Evolutionary conservation across 148 eudicot genomes (phyloP).

Genomic region (Gaultheria prostrata): DNA sequence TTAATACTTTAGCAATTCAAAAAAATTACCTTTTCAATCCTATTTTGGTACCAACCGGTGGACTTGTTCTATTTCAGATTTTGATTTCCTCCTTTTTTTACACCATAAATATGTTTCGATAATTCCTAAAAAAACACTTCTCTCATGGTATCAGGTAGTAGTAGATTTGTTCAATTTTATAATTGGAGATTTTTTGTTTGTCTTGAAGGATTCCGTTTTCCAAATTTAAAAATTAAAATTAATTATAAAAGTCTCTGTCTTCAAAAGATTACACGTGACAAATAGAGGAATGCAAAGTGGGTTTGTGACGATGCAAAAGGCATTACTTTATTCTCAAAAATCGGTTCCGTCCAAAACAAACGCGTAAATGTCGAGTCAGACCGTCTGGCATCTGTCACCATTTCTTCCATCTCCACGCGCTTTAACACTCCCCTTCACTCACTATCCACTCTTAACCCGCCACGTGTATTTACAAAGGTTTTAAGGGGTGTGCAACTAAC

Average conservation of each 20-base stretch:
- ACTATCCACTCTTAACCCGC: too few relatives aligned
- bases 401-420: background rate
- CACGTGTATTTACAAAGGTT: too few relatives aligned
- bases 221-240: background rate
- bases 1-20: too few relatives aligned
- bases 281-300: constrained; percentile 4
- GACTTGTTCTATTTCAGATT: background rate
- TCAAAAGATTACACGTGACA: constrained; percentile 3
- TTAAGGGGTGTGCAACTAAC: too few relatives aligned
- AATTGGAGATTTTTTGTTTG: background rate
- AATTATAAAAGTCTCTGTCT: background rate
- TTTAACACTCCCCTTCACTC: too few relatives aligned
- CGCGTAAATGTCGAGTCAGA: constrained; percentile 5
- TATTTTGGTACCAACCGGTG: too few relatives aligned
- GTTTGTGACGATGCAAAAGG: background rate
- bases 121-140: background rate
- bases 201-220: background rate
- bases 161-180: background rate
- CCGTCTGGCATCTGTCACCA: background rate
- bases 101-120: background rate
- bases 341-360: background rate
- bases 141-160: background rate
- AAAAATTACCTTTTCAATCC: too few relatives aligned
- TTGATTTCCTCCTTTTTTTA: background rate
- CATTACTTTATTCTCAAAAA: background rate